Evolutionary conservation across 495 filamentous ascomycete species (phyloP).

Genomic region (Daldinia loculata): DNA sequence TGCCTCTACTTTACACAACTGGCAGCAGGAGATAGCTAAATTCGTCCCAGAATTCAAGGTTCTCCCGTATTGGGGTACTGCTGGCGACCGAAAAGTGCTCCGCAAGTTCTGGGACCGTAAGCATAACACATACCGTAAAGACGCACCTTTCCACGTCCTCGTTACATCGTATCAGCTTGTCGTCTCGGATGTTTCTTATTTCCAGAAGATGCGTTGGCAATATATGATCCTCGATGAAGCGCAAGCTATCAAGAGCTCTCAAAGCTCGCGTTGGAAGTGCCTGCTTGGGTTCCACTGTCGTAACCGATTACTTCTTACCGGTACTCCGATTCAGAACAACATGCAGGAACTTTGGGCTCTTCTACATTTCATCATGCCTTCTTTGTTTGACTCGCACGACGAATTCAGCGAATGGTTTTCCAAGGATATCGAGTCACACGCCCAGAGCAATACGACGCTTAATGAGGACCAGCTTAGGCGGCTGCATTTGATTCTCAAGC

Average conservation of each 20-base stretch:
- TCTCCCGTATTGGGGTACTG: conserved; percentile 95
- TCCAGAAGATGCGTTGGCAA: conserved; percentile 99
- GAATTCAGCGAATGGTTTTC: conserved; percentile 99
- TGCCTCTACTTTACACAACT: conserved; percentile 96
- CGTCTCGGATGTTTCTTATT: conserved; percentile 93
- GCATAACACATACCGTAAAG: conserved; percentile 91
- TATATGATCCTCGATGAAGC: conserved; percentile 99
- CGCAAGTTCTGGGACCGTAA: conserved; percentile 99
- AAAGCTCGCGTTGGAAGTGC: conserved; percentile 96
- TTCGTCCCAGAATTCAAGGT: conserved; percentile 96
- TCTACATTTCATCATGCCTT: conserved; percentile 99
- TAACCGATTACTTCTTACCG: conserved; percentile 92
- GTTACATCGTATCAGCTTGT: conserved; percentile 98
- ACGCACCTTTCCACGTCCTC: conserved; percentile 93
- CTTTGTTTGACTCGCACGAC: conserved; percentile 96
- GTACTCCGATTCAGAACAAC: conserved; percentile 99
- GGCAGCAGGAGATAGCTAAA: conserved; percentile 95
- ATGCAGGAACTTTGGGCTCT: conserved; percentile 99
- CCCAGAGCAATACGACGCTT: conserved; percentile 97
- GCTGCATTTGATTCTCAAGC: conserved; percentile 98
- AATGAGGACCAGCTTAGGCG: conserved; percentile 97
- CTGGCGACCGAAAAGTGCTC: conserved; percentile 92
- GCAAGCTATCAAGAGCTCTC: conserved; percentile 97
- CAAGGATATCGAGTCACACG: conserved; percentile 98
- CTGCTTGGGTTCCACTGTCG: conserved; percentile 93